Percentiles rank a stretch among this genome's conserved stretches.
These are phyloP conservation scores for Xylona heveae DNA, from an alignment of 495 filamentous ascomycete species.

Conservation along the genomic window DNA sequence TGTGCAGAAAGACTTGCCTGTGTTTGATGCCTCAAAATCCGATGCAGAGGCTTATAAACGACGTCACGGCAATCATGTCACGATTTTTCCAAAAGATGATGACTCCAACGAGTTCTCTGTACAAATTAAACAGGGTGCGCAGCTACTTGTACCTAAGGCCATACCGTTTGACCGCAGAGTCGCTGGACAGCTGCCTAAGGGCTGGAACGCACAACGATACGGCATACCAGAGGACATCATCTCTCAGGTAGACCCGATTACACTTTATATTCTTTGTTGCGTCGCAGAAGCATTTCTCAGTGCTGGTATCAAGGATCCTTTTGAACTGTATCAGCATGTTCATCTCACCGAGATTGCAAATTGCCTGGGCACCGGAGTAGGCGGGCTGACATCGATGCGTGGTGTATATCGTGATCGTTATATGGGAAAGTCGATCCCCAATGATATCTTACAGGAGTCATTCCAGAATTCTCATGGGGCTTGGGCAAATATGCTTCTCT, in stretches of 20 bases:
- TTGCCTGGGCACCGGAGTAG: slow-evolving; percentile 9
- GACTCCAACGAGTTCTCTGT: slow-evolving; percentile 4
- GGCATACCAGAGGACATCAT: slow-evolving; percentile 11
- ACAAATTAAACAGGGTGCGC: slow-evolving; percentile 7
- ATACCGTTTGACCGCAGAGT: slow-evolving; percentile 4
- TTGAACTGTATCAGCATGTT: slow-evolving; percentile 10
- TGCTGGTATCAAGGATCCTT: slow-evolving; percentile 9
- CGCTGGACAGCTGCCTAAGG: slow-evolving; percentile 9
- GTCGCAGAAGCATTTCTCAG: slow-evolving; percentile 8
- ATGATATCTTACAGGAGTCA: slow-evolving; percentile 10
- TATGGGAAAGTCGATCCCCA: slow-evolving; percentile 6
- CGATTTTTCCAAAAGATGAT: not conserved
- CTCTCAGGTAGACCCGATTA: slow-evolving; percentile 7
- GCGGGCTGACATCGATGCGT: slow-evolving; percentile 4
- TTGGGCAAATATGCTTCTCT: slow-evolving; percentile 12
- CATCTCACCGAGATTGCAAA: slow-evolving; percentile 10
- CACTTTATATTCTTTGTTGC: slow-evolving; percentile 7
- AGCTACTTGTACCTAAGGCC: slow-evolving; percentile 9
- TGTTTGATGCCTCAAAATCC: slow-evolving; percentile 5
- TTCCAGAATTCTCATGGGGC: slow-evolving; percentile 10
- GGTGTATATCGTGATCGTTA: slow-evolving; percentile 8
- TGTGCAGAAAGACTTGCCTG: slow-evolving; percentile 5
- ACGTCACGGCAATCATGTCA: slow-evolving; percentile 10
- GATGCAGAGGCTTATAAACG: slow-evolving; percentile 5
- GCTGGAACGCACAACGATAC: slow-evolving; percentile 9